Evolutionary conservation across 2,329 filamentous ascomycete genomes (phyloP).

Genomic region (Sphaerostilbella broomeana): DNA sequence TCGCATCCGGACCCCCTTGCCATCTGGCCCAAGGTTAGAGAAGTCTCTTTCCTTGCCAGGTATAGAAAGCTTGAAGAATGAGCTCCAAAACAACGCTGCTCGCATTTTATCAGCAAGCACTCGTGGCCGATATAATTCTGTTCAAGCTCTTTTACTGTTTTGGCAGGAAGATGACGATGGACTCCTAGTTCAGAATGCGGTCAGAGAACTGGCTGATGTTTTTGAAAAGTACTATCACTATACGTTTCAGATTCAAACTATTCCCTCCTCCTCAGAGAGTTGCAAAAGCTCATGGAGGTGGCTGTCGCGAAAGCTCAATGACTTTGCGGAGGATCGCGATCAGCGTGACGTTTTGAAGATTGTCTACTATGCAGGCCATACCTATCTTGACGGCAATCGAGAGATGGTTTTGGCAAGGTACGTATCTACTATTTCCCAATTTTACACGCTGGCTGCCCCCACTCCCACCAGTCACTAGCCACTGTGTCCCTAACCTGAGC

Average conservation of each 20-base stretch:
- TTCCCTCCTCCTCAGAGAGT: constrained; percentile 42
- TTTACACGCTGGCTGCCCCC: too few species aligned
- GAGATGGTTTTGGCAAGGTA: constrained; percentile 55
- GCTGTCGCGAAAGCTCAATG: constrained; percentile 44
- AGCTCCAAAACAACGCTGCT: constrained; percentile 45
- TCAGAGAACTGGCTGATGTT: constrained; percentile 44
- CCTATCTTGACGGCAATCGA: constrained; percentile 46
- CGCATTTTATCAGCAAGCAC: constrained; percentile 43
- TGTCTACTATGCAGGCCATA: constrained; percentile 52
- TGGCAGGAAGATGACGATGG: constrained; percentile 50
- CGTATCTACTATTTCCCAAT: too few species aligned
- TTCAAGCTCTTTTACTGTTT: constrained; percentile 45
- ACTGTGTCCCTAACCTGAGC: too few species aligned
- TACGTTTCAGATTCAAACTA: constrained; percentile 40
- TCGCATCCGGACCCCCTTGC: constrained; percentile 49
- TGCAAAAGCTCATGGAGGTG: constrained; percentile 47
- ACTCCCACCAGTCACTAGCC: too few species aligned
- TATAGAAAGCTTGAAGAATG: constrained; percentile 44
- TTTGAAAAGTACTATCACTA: constrained; percentile 49
- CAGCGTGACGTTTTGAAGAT: constrained; percentile 52
- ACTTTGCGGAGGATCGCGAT: constrained; percentile 48
- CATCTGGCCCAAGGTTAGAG: constrained; percentile 49
- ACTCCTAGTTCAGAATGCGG: constrained; percentile 32
- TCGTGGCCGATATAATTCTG: constrained; percentile 48
- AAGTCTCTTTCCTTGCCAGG: constrained; percentile 44